Conservation (phyloP, 495 filamentous ascomycete species). For the Penicillium cataractarum region DNA sequence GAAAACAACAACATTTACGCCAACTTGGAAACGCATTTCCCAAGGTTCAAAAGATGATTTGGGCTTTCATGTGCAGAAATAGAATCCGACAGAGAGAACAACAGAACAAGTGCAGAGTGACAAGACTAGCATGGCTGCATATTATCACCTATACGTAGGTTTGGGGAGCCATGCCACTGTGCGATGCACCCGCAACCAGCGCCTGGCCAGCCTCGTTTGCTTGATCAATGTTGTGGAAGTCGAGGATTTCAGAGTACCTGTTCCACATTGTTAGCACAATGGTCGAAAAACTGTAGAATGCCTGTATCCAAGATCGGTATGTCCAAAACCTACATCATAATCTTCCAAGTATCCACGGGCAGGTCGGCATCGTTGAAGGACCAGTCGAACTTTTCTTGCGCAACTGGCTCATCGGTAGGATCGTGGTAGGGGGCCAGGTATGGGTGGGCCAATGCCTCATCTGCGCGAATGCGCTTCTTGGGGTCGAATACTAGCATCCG, state of each 20-base stretch:
- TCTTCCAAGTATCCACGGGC: constrained; percentile 99
- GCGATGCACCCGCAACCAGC: constrained; percentile 39
- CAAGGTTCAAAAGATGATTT: constrained; percentile 15
- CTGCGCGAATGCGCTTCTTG: constrained; percentile 83
- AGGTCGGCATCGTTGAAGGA: constrained; percentile 99
- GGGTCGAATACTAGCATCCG: constrained; percentile 98
- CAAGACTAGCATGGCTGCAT: not conserved
- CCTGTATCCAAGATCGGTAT: not conserved
- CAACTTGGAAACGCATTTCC: constrained; percentile 22
- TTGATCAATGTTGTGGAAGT: constrained; percentile 95
- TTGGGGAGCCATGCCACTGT: constrained; percentile 31
- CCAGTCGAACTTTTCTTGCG: constrained; percentile 99
- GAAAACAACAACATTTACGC: constrained; percentile 16
- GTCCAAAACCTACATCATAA: constrained; percentile 84
- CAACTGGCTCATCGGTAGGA: constrained; percentile 91
- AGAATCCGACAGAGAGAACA: constrained; percentile 14
- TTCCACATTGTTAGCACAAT: constrained; percentile 22
- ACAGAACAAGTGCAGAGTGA: constrained; percentile 7
- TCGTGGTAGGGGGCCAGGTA: constrained; percentile 98
- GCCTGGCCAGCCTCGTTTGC: constrained; percentile 42
- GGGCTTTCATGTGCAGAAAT: constrained; percentile 5
- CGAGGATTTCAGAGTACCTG: constrained; percentile 99
- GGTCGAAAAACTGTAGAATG: too few relatives aligned
- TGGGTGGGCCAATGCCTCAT: constrained; percentile 82
- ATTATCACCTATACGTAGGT: constrained; percentile 34